phyloP scores from a whole-genome alignment of 257 asterid genomes.

The Solanum microdontum region DNA sequence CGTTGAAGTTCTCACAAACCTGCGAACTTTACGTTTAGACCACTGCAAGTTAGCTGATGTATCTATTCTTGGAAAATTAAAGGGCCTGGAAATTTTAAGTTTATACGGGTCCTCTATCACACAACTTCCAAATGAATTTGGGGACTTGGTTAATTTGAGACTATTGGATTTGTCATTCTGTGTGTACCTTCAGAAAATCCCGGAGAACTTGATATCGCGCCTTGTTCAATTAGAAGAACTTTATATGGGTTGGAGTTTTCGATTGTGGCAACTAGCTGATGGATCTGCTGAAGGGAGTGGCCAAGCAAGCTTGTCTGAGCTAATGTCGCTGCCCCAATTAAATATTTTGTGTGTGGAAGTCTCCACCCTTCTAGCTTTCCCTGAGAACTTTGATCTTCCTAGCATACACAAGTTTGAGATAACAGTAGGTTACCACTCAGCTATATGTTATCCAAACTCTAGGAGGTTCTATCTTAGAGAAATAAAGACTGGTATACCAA shows the following conservation, averaged over 20 bases:
- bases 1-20: neutral
- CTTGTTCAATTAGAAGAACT: neutral
- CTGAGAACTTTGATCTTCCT: neutral
- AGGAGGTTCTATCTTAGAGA: neutral
- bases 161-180: constrained; percentile 2
- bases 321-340: neutral
- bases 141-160: neutral
- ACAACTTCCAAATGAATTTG: neutral
- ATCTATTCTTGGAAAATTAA: neutral
- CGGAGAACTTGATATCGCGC: neutral
- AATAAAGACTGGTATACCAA: neutral
- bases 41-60: neutral
- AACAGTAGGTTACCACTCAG: neutral
- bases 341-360: neutral
- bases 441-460: neutral
- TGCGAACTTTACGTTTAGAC: neutral
- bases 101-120: neutral
- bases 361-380: neutral
- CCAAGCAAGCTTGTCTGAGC: neutral
- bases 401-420: neutral
- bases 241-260: neutral
- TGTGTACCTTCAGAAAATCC: neutral
- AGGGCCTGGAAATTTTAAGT: neutral
- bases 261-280: neutral
- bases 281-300: neutral